Percentiles rank a stretch among this genome's conserved stretches.
Evolutionary conservation across 2,329 filamentous ascomycete species (phyloP).

Genomic region (Botrytis paeoniae): DNA sequence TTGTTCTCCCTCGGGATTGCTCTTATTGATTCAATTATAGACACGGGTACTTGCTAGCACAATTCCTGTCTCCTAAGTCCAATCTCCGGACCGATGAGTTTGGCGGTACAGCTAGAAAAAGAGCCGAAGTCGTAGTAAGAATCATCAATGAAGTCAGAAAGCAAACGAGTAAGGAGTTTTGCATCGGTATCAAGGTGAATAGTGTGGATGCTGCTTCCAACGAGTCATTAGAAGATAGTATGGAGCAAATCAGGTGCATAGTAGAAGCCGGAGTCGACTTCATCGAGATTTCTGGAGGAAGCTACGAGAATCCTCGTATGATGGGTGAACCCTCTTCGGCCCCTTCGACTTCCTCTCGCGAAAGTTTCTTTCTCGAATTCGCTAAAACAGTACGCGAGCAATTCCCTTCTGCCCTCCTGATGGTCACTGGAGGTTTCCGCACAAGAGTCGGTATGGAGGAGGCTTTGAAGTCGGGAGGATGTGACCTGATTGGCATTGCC

Average conservation of each 20-base stretch:
- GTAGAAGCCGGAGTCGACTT: conserved; percentile 57
- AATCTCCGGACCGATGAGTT: conserved; percentile 68
- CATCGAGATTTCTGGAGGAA: conserved; percentile 64
- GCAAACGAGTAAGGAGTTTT: conserved; percentile 40
- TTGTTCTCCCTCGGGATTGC: conserved; percentile 39
- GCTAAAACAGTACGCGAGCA: conserved; percentile 49
- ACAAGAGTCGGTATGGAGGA: conserved; percentile 49
- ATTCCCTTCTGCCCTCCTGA: conserved; percentile 46
- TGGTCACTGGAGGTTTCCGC: conserved; percentile 64
- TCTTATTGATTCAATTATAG: conserved; percentile 29
- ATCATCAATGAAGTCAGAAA: conserved; percentile 58
- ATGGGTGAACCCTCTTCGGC: conserved; percentile 19
- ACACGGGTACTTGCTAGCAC: conserved; percentile 71
- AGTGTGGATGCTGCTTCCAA: conserved; percentile 49
- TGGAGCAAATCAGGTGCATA: conserved; percentile 56
- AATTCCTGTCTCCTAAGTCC: conserved; percentile 64
- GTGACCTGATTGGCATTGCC: conserved; percentile 49
- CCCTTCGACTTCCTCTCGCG: conserved; percentile 49
- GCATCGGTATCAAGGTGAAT: conserved; percentile 55
- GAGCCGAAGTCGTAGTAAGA: conserved; percentile 64
- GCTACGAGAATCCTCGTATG: conserved; percentile 49
- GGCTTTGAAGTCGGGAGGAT: conserved; percentile 46
- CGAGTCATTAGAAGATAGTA: conserved; percentile 48
- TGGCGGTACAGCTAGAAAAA: conserved; percentile 68
- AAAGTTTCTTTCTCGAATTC: conserved; percentile 69